A percentile compares a stretch with the other conserved stretches of the same genome.
phyloP scores from a whole-genome alignment of 176 grass and related monocot species.

The Stipa capillata region DNA sequence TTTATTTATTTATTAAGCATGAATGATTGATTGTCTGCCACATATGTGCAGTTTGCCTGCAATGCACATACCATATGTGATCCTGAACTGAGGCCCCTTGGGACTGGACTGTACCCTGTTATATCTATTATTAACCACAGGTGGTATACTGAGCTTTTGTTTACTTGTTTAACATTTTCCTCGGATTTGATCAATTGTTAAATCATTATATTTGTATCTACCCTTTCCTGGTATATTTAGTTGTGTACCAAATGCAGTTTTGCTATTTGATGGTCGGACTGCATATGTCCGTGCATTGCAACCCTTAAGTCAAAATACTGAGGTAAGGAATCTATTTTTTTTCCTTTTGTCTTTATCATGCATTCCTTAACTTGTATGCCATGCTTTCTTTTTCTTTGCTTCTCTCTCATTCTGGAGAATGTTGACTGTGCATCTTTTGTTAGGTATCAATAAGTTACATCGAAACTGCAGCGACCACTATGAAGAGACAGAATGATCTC shows the following conservation, averaged over 20 bases:
- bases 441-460: conserved; percentile 96
- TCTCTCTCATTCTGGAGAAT: conserved; percentile 14
- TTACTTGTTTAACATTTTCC: conserved; percentile 15
- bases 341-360: neutral
- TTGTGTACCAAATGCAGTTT: conserved; percentile 93
- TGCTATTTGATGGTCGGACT: conserved; percentile 78
- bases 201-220: conserved; percentile 9
- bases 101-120: conserved; percentile 83
- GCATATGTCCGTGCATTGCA: conserved; percentile 70
- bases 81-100: conserved; percentile 75
- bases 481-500: conserved; percentile 64
- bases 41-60: conserved; percentile 60
- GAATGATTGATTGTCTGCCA: conserved; percentile 18
- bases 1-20: conserved; percentile 7
- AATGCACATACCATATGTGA: conserved; percentile 99
- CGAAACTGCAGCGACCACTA: conserved; percentile 69
- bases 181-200: conserved; percentile 12
- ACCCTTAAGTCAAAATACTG: conserved; percentile 61
- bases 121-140: conserved; percentile 99
- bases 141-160: conserved; percentile 30
- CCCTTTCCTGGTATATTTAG: conserved; percentile 35
- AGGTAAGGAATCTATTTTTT: conserved; percentile 39
- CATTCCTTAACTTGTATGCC: conserved; percentile 6
- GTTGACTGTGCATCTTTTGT: conserved; percentile 6
- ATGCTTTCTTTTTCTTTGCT: conserved; percentile 3